A percentile compares a stretch with the other conserved stretches of the same genome.
phyloP scores from a whole-genome alignment of 768 basidiomycete species.

The Arthromyces matolae region DNA sequence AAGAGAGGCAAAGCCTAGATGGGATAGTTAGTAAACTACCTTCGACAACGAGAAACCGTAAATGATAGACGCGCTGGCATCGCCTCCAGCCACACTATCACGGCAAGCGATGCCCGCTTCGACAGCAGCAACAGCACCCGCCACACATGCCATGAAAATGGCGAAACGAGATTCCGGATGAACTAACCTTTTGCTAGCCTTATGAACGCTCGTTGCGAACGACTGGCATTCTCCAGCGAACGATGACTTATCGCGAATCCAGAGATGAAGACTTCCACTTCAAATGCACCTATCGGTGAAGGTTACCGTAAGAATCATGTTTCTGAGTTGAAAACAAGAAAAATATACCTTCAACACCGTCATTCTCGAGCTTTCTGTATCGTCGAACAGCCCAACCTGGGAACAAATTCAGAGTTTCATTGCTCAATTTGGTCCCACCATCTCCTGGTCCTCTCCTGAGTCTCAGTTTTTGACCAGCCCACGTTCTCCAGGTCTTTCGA shows the following conservation, averaged over 20 bases:
- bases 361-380: constrained; percentile 28
- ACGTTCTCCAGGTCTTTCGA: constrained; percentile 51
- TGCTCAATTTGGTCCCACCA: constrained; percentile 4
- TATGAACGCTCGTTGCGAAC: constrained; percentile 75
- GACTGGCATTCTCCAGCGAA: constrained; percentile 56
- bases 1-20: constrained; percentile 70
- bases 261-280: constrained; percentile 70
- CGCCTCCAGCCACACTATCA: too few species aligned
- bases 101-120: background rate
- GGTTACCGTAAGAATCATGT: background rate
- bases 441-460: constrained; percentile 20
- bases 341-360: constrained; percentile 25
- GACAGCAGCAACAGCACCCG: background rate
- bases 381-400: constrained; percentile 77
- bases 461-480: constrained; percentile 59
- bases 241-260: constrained; percentile 69
- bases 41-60: too few species aligned
- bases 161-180: background rate
- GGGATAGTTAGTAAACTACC: background rate
- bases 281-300: constrained; percentile 49
- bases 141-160: background rate
- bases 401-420: constrained; percentile 58
- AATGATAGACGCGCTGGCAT: too few species aligned
- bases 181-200: constrained; percentile 67
- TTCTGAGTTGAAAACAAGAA: background rate